Conservation (phyloP, 1,284 basidiomycete genomes). For the Rhizoctonia solani region DNA sequence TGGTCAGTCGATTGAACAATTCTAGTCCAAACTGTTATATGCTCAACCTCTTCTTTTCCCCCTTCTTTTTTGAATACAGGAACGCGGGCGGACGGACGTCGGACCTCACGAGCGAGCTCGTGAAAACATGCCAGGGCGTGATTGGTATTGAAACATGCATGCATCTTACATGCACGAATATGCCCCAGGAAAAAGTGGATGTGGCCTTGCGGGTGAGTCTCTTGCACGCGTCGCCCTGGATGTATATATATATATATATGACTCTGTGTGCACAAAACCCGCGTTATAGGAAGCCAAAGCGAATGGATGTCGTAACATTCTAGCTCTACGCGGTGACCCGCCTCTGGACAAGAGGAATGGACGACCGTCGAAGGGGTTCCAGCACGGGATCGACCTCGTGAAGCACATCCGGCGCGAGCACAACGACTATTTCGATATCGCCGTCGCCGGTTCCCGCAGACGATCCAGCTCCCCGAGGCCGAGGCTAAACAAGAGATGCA, state of each 20-base stretch:
- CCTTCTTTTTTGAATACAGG: constrained; percentile 55
- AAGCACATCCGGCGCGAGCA: constrained; percentile 80
- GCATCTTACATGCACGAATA: constrained; percentile 98
- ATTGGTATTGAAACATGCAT: constrained; percentile 97
- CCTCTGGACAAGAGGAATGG: constrained; percentile 89
- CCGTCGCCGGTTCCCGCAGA: constrained; percentile 88
- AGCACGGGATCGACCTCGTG: constrained; percentile 89
- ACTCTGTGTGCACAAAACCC: constrained; percentile 39
- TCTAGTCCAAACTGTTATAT: too few relatives aligned
- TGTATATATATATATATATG: constrained; percentile 36
- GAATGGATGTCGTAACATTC: constrained; percentile 91
- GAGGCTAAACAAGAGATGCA: constrained; percentile 84
- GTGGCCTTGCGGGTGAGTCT: constrained; percentile 78
- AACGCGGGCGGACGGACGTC: constrained; percentile 96
- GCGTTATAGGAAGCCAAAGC: constrained; percentile 87
- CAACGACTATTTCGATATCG: constrained; percentile 92
- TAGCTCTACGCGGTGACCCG: constrained; percentile 94
- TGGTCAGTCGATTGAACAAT: constrained; percentile 77
- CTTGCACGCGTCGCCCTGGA: constrained; percentile 28
- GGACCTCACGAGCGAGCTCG: constrained; percentile 91
- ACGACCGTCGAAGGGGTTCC: constrained; percentile 87
- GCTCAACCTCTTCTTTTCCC: too few relatives aligned
- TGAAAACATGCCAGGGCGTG: constrained; percentile 90
- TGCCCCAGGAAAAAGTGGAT: constrained; percentile 93
- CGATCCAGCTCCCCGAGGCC: constrained; percentile 62